phyloP scores from a whole-genome alignment of 306 rosid species.

The Vachellia pachyceras region DNA sequence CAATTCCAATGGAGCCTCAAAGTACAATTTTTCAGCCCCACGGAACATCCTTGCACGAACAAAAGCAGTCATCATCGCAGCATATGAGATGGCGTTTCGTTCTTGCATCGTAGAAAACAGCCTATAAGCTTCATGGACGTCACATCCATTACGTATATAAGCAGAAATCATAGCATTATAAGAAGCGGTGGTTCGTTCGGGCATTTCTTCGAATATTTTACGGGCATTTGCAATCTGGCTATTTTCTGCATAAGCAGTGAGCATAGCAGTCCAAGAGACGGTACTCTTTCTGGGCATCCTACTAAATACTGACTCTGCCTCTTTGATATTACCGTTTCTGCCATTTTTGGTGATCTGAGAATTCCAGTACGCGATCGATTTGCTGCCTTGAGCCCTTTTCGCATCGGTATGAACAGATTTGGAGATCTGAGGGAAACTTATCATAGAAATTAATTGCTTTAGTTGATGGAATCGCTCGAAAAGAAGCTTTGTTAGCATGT shows the following conservation, averaged over 20 bases:
- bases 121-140: constrained; percentile 54
- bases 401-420: constrained; percentile 21
- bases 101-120: constrained; percentile 53
- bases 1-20: constrained; percentile 49
- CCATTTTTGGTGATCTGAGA: constrained; percentile 63
- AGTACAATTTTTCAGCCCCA: constrained; percentile 65
- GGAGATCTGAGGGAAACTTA: constrained; percentile 11
- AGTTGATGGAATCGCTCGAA: constrained; percentile 20
- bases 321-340: constrained; percentile 61
- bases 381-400: constrained; percentile 40
- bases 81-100: constrained; percentile 70
- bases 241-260: constrained; percentile 67
- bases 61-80: constrained; percentile 73
- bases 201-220: constrained; percentile 68
- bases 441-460: constrained; percentile 16
- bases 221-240: constrained; percentile 58
- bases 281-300: constrained; percentile 62
- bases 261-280: constrained; percentile 88
- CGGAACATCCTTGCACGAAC: constrained; percentile 64
- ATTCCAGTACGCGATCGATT: constrained; percentile 60
- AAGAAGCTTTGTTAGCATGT: constrained; percentile 29
- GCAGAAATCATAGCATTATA: constrained; percentile 86
- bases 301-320: constrained; percentile 62
- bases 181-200: constrained; percentile 58
- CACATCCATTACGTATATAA: constrained; percentile 51